These are phyloP conservation scores for Medicago truncatula DNA, from an alignment of 306 rosid species.

Conservation along the genomic window MtrunA17r5.0-ANR NC_053044.1:12608001-12608500, in stretches of 20 bases:
- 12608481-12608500: too few species aligned
- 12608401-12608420: too few species aligned
- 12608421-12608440: background rate
- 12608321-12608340: background rate
- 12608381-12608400: background rate
- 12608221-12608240: slow-evolving; percentile 74
- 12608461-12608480: too few species aligned
- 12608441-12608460: slow-evolving; percentile 39
- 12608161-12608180: slow-evolving; percentile 23
- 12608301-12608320: slow-evolving; percentile 36
- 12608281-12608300: slow-evolving; percentile 76
- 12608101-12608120: too few species aligned
- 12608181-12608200: slow-evolving; percentile 81
- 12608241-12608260: slow-evolving; percentile 70
- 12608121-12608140: background rate
- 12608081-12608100: too few species aligned
- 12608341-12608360: background rate
- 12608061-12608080: too few species aligned
- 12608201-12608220: slow-evolving; percentile 58
- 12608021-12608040: too few species aligned
- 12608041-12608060: too few species aligned
- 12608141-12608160: slow-evolving; percentile 1
- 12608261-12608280: slow-evolving; percentile 69
- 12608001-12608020: too few species aligned
- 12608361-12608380: background rate